phyloP scores from a whole-genome alignment of 768 basidiomycete species.

The Suillus variegatus region DNA sequence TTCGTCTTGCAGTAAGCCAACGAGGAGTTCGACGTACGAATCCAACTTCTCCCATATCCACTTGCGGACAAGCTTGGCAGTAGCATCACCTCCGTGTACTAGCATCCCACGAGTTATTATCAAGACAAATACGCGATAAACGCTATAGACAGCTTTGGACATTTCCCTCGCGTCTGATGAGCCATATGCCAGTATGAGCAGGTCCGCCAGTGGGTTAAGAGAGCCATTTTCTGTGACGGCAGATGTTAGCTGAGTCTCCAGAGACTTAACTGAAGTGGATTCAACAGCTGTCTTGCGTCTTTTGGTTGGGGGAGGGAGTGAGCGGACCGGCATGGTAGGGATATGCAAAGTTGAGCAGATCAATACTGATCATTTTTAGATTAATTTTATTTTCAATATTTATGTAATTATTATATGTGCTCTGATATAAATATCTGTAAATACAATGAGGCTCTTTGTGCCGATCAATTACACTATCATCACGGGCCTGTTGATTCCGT shows the following conservation, averaged over 20 bases:
- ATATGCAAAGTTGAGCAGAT: neutral
- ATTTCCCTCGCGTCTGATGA: constrained; percentile 54
- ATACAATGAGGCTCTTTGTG: neutral
- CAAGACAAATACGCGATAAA: constrained; percentile 75
- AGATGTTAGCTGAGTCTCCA: constrained; percentile 57
- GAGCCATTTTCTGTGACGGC: constrained; percentile 59
- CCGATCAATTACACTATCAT: neutral
- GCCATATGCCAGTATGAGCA: constrained; percentile 57
- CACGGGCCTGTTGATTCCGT: neutral
- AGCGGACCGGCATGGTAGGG: constrained; percentile 36
- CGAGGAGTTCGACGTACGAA: constrained; percentile 67
- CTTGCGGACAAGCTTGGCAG: constrained; percentile 58
- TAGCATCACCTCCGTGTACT: constrained; percentile 48
- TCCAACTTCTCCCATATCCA: constrained; percentile 84
- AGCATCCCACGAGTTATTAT: constrained; percentile 63
- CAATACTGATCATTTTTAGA: neutral
- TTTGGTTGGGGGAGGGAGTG: constrained; percentile 54
- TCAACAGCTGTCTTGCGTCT: constrained; percentile 44
- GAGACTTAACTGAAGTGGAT: constrained; percentile 35
- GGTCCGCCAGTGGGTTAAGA: constrained; percentile 77
- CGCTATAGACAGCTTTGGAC: constrained; percentile 77
- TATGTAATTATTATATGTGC: neutral
- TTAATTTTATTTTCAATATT: neutral
- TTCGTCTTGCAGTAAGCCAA: constrained; percentile 71
- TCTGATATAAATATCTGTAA: neutral